Evolutionary conservation across 208 protist species (phyloP).

Genomic region (Trypanosoma avium): DNA sequence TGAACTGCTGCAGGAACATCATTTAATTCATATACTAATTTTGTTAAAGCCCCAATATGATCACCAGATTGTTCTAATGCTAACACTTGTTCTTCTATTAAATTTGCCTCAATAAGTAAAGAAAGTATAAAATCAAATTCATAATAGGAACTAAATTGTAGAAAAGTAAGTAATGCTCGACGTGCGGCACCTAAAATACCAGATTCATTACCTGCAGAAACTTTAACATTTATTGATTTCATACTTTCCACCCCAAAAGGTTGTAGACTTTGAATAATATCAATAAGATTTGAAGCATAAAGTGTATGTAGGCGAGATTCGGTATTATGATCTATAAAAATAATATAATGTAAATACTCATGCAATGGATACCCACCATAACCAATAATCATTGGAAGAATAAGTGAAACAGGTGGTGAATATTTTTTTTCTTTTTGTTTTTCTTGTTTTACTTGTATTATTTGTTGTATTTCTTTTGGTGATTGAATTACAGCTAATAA

Average conservation of each 20-base stretch:
- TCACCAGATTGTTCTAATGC: conserved; percentile 36
- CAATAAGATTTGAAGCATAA: conserved; percentile 38
- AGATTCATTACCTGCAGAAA: conserved; percentile 32
- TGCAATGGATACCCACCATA: conserved; percentile 16
- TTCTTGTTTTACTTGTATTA: neutral
- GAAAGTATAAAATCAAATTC: conserved; percentile 40
- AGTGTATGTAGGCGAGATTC: conserved; percentile 37
- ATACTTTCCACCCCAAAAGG: conserved; percentile 21
- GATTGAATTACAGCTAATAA: neutral
- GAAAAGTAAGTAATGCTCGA: conserved; percentile 37
- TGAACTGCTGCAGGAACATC: conserved; percentile 37
- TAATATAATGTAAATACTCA: conserved; percentile 28
- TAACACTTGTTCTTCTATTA: conserved; percentile 48
- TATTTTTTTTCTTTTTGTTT: neutral
- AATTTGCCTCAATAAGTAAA: conserved; percentile 20
- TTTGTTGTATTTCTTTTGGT: too few relatives aligned
- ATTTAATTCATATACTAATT: conserved; percentile 46
- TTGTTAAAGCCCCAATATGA: conserved; percentile 42
- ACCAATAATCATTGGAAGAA: conserved; percentile 21
- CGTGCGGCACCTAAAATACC: conserved; percentile 44
- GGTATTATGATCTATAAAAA: conserved; percentile 14
- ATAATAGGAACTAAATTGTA: conserved; percentile 33
- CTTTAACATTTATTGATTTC: conserved; percentile 13
- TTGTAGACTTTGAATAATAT: conserved; percentile 26
- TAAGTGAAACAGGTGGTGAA: conserved; percentile 3